Base-by-base conservation (phyloP, 2,329 filamentous ascomycete species). In the Exophiala sp. region DNA sequence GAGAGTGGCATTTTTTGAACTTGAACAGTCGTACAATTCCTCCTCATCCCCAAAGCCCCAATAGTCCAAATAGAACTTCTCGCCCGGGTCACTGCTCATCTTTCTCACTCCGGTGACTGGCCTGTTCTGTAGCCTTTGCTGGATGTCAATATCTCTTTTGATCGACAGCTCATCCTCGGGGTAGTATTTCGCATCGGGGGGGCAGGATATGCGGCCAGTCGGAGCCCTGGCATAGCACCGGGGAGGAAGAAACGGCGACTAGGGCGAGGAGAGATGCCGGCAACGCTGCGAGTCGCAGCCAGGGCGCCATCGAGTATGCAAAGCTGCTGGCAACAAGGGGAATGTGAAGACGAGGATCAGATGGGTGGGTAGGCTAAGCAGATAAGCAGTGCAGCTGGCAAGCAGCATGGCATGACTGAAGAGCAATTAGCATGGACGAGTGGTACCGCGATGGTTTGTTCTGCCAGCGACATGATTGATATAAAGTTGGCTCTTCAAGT, bases 31-130 rank as follows among this genome's bases (percentile, higher is more conserved):
- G 7, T 24, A 7, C 21, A 13, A 22, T 13, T 53, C 43, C 13
- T 56, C 40, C 16, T 56, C 54, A 4, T 39, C 41, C 5, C 55
- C 56, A 46, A 71, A 71, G 14, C 60, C 44, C 72, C 72, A 75
- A 55, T 73, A 74, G 27, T 72, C 64, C 27, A 68, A 60, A 43
- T 68, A 72, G 60, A 75, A 75, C 58, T 73, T 75, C 57, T 75
- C 70, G 9, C 72, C 70, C 38, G 70, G 66, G 35, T 74, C 70
- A 4, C 55, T 57, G 35, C 64, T 69, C 72, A 75, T 74, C 52
- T 74, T 75, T 23, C 63, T 63, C 37, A 73, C 63, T 3, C 63
- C 66, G 0, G 54, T 53, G 8, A 63, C 56, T 2, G 62, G 49
- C 14, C 22, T 43, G 16, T 58, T 59, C 11, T 60, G 56, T n/a